These are phyloP conservation scores for Pachyrhizus erosus DNA, from an alignment of 306 rosid species.

Conservation along the genomic window DNA sequence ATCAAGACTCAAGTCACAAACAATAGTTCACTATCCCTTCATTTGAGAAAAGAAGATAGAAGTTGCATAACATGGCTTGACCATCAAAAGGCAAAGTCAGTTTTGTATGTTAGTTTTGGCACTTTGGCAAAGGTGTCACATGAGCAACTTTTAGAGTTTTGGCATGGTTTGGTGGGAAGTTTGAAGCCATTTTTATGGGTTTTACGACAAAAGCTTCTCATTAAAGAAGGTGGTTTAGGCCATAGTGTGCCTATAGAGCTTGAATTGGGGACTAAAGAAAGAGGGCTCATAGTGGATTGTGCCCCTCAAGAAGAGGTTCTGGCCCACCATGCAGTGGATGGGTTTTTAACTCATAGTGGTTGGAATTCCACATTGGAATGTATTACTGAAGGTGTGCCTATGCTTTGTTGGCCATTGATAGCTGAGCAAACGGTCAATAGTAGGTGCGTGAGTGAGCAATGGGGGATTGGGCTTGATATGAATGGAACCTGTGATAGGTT, in stretches of 20 bases:
- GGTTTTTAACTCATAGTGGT: constrained; percentile 49
- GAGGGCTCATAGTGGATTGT: constrained; percentile 51
- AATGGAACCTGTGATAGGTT: constrained; percentile 31
- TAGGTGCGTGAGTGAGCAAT: constrained; percentile 47
- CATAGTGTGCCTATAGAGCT: constrained; percentile 12
- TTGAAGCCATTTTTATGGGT: constrained; percentile 39
- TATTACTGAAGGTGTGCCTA: constrained; percentile 43
- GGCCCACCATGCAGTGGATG: constrained; percentile 49
- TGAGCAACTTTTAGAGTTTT: constrained; percentile 31
- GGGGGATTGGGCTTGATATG: constrained; percentile 48
- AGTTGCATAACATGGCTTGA: constrained; percentile 40
- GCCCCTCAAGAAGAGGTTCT: constrained; percentile 49
- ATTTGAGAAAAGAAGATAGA: constrained; percentile 27
- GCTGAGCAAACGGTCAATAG: constrained; percentile 45
- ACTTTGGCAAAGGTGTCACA: neutral
- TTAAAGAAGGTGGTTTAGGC: neutral
- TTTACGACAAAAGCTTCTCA: neutral
- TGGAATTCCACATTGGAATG: constrained; percentile 57
- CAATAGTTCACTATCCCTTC: neutral
- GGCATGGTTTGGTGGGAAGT: constrained; percentile 40
- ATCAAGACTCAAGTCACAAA: neutral
- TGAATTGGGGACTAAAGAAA: constrained; percentile 35
- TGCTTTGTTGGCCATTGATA: constrained; percentile 44
- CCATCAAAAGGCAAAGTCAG: constrained; percentile 28
- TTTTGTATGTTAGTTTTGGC: constrained; percentile 42